Percentiles rank a stretch among this genome's conserved stretches.
Conservation (phyloP, 1,284 basidiomycete species). For the Naganishia albida region DNA sequence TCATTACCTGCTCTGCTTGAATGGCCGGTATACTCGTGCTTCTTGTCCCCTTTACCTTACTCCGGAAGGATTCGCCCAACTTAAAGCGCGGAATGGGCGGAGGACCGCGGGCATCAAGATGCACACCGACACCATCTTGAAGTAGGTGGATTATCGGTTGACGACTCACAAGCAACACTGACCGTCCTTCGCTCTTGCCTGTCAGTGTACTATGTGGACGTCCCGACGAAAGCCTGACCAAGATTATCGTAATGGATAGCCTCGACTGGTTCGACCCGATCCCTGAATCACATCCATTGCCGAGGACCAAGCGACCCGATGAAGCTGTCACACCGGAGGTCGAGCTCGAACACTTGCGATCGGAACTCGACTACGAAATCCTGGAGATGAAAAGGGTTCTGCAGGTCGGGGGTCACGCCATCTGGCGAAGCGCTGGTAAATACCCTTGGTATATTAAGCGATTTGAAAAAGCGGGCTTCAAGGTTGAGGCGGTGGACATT, state of each 20-base stretch:
- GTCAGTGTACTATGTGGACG: constrained; percentile 63
- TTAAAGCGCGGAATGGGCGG: constrained; percentile 60
- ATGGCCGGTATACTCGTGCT: constrained; percentile 66
- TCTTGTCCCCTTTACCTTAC: constrained; percentile 75
- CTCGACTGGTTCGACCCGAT: constrained; percentile 73
- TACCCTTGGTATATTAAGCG: constrained; percentile 73
- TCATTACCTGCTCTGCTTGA: constrained; percentile 68
- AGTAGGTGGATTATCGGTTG: constrained; percentile 57
- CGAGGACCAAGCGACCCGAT: constrained; percentile 43
- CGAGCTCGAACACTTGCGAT: constrained; percentile 50
- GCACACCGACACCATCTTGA: constrained; percentile 75
- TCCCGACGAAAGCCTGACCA: constrained; percentile 61
- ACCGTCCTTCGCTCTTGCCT: constrained; percentile 14
- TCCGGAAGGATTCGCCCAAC: constrained; percentile 63
- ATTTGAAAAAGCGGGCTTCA: constrained; percentile 60
- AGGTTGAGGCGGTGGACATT: constrained; percentile 57
- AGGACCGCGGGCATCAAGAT: constrained; percentile 68
- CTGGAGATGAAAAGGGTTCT: constrained; percentile 65
- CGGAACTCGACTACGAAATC: constrained; percentile 66
- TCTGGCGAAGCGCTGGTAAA: constrained; percentile 71
- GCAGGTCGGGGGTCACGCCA: constrained; percentile 64
- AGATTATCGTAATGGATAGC: constrained; percentile 76
- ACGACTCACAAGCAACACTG: constrained; percentile 25
- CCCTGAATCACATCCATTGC: constrained; percentile 55
- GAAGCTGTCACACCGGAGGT: constrained; percentile 49